Evolutionary conservation across 495 filamentous ascomycete species (phyloP), one percentile per base, ranked within the genome.

Genomic region (Aspergillus haitiensis): DNA sequence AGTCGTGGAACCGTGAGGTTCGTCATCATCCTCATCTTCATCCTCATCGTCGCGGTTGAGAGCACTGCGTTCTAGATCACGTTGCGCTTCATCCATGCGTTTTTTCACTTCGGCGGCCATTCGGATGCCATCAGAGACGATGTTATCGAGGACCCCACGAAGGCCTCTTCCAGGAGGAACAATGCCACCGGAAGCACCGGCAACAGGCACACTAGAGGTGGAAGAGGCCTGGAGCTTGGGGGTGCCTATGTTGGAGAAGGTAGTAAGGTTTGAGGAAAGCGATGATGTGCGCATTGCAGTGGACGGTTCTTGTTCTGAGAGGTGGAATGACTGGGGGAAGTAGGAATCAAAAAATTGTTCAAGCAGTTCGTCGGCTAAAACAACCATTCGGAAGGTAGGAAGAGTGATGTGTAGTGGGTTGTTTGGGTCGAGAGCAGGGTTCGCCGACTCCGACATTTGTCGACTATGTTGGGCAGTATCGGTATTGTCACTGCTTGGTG

Each of bases 361-460:
- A 11, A 98, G 85, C 3, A 93, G 81, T 67, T 98, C 94, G 70
- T 98, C 94, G 58, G 94, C 94, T 18, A 98, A 84, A 46, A 98
- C 87, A 27, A 98, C 91, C 94, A 98, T 98, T 64, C 94, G 88
- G 82, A 98, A 98, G 18, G 94, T 98, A 0, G 95, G 95, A 8
- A 98, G 85, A 7, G 95, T 98, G 68, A 98, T 97, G 71, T 96
- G 88, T 0, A 98, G 82, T 0, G 94, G 94, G 58, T 94, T 92
- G 45, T 88, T 84, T 0, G 94, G 94, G 70, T 98, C 92, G 6
- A 98, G 86, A 27, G 94, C 94, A 13, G 86, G 82, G 67, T 98
- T 98, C 31, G 92, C 92, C 18, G 78, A 69, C 54, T 77, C 71
- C 10, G 75, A 76, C 21, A 57, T 44, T 15, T 62, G 63, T 59